These are phyloP conservation scores for Pyrenula massariospora DNA, from an alignment of 495 filamentous ascomycete genomes.

Conservation along the genomic window DNA sequence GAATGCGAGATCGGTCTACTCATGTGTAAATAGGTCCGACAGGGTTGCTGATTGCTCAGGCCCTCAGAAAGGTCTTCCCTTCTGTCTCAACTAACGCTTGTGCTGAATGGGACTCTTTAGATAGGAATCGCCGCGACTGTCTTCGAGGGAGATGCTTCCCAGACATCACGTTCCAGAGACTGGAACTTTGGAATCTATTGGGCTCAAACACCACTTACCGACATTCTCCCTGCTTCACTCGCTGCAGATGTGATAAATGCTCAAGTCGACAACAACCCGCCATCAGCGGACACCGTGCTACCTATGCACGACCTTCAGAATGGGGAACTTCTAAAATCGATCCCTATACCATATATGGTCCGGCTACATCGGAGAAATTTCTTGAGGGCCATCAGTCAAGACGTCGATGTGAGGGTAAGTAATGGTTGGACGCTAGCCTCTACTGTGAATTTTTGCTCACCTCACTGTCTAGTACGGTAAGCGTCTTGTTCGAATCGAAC, in stretches of 20 bases:
- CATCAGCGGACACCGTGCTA: not conserved
- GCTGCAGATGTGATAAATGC: not conserved
- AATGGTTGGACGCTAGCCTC: not conserved
- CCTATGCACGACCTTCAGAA: not conserved
- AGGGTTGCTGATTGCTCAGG: not conserved
- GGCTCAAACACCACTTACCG: constrained; percentile 26
- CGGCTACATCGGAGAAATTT: constrained; percentile 21
- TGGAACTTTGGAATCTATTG: constrained; percentile 49
- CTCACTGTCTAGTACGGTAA: not conserved
- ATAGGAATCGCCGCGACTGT: constrained; percentile 35
- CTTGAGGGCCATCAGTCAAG: constrained; percentile 21
- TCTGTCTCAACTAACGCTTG: not conserved
- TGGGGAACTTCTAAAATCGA: not conserved
- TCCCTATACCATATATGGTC: not conserved
- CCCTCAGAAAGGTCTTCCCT: not conserved
- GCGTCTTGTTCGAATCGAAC: not conserved
- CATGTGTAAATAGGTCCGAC: not conserved
- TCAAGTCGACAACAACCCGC: not conserved
- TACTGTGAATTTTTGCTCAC: not conserved
- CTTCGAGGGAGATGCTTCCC: constrained; percentile 29
- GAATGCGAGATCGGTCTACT: no score
- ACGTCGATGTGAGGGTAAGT: constrained; percentile 23
- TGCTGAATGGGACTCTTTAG: not conserved
- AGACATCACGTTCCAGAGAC: constrained; percentile 31
- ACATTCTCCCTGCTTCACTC: constrained; percentile 16